Evolutionary conservation across 441 rosid genomes (phyloP).

Genomic region (Gossypium trilobum): DNA sequence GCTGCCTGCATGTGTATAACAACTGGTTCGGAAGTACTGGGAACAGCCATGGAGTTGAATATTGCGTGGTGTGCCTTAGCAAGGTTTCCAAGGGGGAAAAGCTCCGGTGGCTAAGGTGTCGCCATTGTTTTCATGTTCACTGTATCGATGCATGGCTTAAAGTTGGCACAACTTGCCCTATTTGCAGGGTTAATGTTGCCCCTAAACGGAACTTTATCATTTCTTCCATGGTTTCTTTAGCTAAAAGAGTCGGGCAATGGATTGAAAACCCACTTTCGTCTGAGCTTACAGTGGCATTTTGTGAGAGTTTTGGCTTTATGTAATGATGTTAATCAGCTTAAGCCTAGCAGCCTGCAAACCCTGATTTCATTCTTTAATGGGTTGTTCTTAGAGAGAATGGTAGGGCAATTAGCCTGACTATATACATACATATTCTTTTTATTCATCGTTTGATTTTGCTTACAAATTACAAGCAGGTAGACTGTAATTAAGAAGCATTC

Average conservation of each 20-base stretch:
- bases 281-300: slow-evolving; percentile 4
- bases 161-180: slow-evolving; percentile 22
- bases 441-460: neutral
- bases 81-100: slow-evolving; percentile 18
- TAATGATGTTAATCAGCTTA: neutral
- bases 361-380: neutral
- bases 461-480: neutral
- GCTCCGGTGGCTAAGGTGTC: slow-evolving; percentile 16
- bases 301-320: slow-evolving; percentile 2
- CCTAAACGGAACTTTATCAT: neutral
- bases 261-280: slow-evolving; percentile 5
- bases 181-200: slow-evolving; percentile 16
- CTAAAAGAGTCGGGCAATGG: neutral
- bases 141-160: slow-evolving; percentile 34
- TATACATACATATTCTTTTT: too few relatives aligned
- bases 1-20: neutral
- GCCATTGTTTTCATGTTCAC: slow-evolving; percentile 23
- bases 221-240: neutral
- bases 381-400: neutral
- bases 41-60: neutral
- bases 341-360: neutral
- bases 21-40: neutral
- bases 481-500: neutral
- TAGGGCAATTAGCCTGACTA: too few relatives aligned
- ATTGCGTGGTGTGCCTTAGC: slow-evolving; percentile 24